Evolutionary conservation across 768 basidiomycete genomes (phyloP), one percentile per base, ranked within the genome.

Genomic region (Leccinum sublutescens): DNA sequence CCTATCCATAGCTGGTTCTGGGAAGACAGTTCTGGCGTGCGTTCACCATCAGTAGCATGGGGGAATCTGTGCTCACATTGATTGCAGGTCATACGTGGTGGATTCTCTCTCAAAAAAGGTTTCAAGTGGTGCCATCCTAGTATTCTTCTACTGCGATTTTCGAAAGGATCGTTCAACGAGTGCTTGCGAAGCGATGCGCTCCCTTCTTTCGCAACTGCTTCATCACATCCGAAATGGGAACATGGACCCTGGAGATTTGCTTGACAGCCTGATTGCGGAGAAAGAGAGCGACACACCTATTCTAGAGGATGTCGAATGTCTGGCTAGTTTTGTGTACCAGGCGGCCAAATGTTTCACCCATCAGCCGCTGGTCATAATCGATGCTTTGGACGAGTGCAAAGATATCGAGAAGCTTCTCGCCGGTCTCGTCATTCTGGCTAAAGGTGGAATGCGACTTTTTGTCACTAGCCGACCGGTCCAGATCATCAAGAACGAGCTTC

Each of bases 131-230:
- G 54, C 53, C 40, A 23, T 7, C 0, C 9, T 58, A 2, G 56
- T 47, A 14, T 68, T 48, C 14, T 68, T 68, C 48, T 68, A 65
- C 51, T 67, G 66, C 17, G 66, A 67, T 33, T 67, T 65, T 45
- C 52, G 60, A 17, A 40, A 48, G 1, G 56, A 50, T 17, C 50
- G 57, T 3, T 55, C 54, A 4, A 59, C 55, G 31, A 48, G 61
- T 15, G 54, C 55, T 7, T 38, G 49, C 0, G 55, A 51, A 9
- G 56, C 62, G n/a, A 54, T 68, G 50, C 66, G 64, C 4, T 68
- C 64, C 0, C 45, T 68, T 17, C 54, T 67, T 12, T 21, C 38
- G 2, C 66, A 68, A 27, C n/a, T 68, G 3, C 36, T 68, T 15
- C 50, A 55, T 45, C 51, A 57, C 12, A 9, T 31, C 15, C 49